Conservation (phyloP, 2,329 filamentous ascomycete species). For the Didymosphaeria variabile region DNA sequence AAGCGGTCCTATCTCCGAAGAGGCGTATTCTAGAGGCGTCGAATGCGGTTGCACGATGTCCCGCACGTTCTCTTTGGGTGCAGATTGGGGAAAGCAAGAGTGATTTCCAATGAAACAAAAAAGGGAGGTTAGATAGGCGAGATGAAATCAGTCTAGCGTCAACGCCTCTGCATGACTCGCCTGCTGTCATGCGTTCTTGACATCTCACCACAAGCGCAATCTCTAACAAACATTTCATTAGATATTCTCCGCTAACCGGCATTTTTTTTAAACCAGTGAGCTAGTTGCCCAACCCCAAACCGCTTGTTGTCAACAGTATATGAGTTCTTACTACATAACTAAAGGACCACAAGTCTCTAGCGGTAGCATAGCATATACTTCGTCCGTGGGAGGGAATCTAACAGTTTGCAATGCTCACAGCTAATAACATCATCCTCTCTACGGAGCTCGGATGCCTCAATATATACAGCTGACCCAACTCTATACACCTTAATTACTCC, state of each 20-base stretch:
- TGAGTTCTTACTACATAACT: too few species aligned
- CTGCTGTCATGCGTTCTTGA: constrained; percentile 2
- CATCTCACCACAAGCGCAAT: not conserved
- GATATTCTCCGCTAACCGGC: too few species aligned
- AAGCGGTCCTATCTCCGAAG: not conserved
- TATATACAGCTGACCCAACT: too few species aligned
- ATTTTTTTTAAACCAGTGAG: too few species aligned
- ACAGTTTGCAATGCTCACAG: too few species aligned
- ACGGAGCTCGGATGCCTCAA: too few species aligned
- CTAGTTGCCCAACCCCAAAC: too few species aligned
- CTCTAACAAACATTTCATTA: not conserved
- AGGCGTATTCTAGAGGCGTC: not conserved
- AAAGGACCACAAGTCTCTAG: too few species aligned
- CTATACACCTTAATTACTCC: not conserved
- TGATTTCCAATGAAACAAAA: not conserved
- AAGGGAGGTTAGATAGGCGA: not conserved
- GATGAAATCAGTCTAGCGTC: not conserved
- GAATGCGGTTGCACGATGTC: not conserved
- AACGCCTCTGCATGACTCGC: not conserved
- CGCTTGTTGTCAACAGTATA: too few species aligned
- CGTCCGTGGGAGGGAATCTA: too few species aligned
- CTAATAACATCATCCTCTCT: too few species aligned
- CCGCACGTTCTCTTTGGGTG: not conserved
- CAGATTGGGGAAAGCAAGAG: not conserved
- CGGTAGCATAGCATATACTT: too few species aligned